Evolutionary conservation across 495 filamentous ascomycete species (phyloP).

Genomic region (Margaritispora aquatica): DNA sequence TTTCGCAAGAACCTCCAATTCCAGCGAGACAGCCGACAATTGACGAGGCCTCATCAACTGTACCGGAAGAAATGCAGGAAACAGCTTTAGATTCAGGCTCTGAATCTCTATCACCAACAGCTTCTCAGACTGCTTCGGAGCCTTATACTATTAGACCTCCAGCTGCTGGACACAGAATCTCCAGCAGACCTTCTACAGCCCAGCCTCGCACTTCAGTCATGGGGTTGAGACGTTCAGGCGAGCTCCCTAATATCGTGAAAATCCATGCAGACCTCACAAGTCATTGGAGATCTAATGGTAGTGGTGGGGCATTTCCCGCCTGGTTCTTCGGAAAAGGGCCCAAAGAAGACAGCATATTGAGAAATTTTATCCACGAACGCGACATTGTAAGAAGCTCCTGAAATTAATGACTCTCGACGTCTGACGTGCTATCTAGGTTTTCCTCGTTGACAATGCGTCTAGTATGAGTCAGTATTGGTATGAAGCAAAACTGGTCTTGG

Average conservation of each 20-base stretch:
- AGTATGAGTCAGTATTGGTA: constrained; percentile 18
- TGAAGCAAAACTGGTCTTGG: constrained; percentile 19
- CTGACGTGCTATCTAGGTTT: not conserved
- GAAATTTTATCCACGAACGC: not conserved
- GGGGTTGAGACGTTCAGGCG: no score
- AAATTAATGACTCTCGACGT: not conserved
- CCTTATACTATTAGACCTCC: no score
- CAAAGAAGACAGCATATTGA: not conserved
- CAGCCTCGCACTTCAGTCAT: no score
- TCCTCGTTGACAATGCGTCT: not conserved
- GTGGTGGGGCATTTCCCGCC: not conserved
- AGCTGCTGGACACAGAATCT: not conserved
- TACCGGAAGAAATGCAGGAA: not conserved
- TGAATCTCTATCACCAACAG: not conserved
- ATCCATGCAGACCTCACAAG: not conserved
- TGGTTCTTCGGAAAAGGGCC: not conserved
- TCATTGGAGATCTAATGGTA: not conserved
- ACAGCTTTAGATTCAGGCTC: not conserved
- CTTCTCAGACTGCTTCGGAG: not conserved
- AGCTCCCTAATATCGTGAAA: no score
- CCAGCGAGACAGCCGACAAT: no score
- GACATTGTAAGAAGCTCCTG: not conserved
- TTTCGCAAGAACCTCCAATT: no score
- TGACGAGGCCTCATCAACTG: no score
- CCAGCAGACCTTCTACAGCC: no score